Evolutionary conservation across 2,329 filamentous ascomycete genomes (phyloP).

Genomic region (Neopestalotiopsis clavispora): DNA sequence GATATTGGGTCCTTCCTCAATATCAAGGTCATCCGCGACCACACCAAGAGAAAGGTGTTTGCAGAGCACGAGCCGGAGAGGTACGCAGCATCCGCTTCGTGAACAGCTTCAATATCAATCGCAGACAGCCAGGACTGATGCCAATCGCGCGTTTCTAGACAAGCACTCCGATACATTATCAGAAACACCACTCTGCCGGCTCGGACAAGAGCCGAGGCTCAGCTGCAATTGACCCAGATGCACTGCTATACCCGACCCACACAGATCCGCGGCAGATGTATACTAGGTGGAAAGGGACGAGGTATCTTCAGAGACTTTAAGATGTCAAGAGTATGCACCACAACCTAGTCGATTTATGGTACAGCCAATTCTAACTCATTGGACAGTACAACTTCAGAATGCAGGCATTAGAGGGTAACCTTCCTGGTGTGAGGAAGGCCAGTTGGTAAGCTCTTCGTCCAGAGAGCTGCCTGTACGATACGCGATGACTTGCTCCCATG

Average conservation of each 20-base stretch:
- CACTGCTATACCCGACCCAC: conserved; percentile 93
- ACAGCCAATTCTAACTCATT: conserved; percentile 32
- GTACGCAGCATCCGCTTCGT: conserved; percentile 50
- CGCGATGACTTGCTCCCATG: not conserved
- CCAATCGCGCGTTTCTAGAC: conserved; percentile 54
- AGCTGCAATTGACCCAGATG: conserved; percentile 93
- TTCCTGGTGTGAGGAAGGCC: conserved; percentile 94
- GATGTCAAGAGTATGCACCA: conserved; percentile 77
- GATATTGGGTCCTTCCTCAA: conserved; percentile 90
- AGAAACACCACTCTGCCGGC: conserved; percentile 87
- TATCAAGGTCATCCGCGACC: conserved; percentile 85
- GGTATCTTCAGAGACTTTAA: conserved; percentile 95
- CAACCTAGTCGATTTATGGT: conserved; percentile 19
- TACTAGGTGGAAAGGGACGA: conserved; percentile 85
- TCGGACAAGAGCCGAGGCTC: conserved; percentile 85
- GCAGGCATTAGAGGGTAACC: conserved; percentile 81
- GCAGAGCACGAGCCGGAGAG: conserved; percentile 86
- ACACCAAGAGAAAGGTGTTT: conserved; percentile 95
- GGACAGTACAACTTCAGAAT: conserved; percentile 88
- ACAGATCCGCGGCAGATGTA: conserved; percentile 92
- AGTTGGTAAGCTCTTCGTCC: conserved; percentile 73
- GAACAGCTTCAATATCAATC: not conserved
- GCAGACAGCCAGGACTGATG: not conserved
- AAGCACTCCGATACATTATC: conserved; percentile 91
- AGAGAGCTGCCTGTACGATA: conserved; percentile 25